phyloP scores from a whole-genome alignment of 176 grass and related monocot species.

The Triticum turgidum region DNA sequence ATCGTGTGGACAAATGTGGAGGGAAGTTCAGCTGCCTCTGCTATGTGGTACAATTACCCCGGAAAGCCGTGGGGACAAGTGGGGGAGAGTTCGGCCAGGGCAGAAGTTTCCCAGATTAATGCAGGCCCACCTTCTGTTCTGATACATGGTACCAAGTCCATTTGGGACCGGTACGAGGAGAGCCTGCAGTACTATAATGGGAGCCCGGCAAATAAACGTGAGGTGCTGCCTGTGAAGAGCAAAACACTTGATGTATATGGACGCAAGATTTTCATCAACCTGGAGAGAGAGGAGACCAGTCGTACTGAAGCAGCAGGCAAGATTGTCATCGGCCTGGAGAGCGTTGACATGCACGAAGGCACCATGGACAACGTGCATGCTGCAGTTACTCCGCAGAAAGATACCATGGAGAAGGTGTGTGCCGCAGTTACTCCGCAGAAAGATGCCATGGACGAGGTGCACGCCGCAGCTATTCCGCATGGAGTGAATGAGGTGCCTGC shows the following conservation, averaged over 20 bases:
- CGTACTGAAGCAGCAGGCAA: neutral
- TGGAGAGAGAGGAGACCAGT: neutral
- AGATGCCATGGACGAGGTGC: neutral
- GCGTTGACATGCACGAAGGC: neutral
- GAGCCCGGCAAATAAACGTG: neutral
- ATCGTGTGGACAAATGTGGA: neutral
- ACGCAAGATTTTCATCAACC: neutral
- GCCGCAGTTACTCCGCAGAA: neutral
- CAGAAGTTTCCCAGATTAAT: neutral
- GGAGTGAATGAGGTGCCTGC: neutral
- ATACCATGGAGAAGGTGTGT: neutral
- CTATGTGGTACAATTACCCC: neutral
- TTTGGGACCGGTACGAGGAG: conserved; percentile 20
- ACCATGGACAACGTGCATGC: neutral
- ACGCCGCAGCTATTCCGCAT: neutral
- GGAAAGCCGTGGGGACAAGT: neutral
- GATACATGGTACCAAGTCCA: neutral
- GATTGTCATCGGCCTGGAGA: neutral
- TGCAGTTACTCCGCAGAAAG: neutral
- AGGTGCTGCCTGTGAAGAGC: neutral
- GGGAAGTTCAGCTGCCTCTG: neutral
- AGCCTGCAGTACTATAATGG: neutral
- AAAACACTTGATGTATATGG: neutral
- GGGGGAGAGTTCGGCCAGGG: neutral
- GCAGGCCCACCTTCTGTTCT: neutral